A percentile compares a stretch with the other conserved stretches of the same genome.
Evolutionary conservation across 768 basidiomycete species (phyloP).

Genomic region (Xerocomellus intermedius): DNA sequence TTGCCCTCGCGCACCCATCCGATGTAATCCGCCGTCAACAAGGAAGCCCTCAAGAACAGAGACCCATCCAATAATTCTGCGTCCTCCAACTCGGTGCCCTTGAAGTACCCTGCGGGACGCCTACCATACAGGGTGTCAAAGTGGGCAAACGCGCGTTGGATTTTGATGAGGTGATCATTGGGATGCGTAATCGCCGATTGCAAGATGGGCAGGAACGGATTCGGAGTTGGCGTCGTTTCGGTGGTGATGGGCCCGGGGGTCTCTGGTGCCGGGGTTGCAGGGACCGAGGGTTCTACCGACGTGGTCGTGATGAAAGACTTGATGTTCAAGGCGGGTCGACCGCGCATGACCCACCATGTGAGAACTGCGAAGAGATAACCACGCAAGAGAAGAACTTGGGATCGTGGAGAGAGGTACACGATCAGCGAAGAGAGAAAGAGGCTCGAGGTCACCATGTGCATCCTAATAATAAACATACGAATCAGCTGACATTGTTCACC

Average conservation of each 20-base stretch:
- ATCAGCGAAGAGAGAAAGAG: conserved; percentile 28
- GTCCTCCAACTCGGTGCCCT: conserved; percentile 28
- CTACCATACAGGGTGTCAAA: conserved; percentile 30
- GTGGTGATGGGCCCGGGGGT: conserved; percentile 3
- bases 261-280: neutral
- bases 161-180: conserved; percentile 31
- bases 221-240: conserved; percentile 23
- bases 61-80: conserved; percentile 36
- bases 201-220: conserved; percentile 40
- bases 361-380: conserved; percentile 27
- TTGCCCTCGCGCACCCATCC: conserved; percentile 42
- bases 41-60: conserved; percentile 30
- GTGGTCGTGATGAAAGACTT: conserved; percentile 29
- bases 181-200: conserved; percentile 37
- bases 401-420: conserved; percentile 4
- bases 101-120: conserved; percentile 24
- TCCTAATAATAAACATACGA: conserved; percentile 2
- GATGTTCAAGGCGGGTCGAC: conserved; percentile 31
- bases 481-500: neutral
- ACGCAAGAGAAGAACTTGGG: conserved; percentile 28
- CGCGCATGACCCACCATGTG: conserved; percentile 29
- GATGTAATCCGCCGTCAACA: conserved; percentile 29
- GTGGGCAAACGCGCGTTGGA: conserved; percentile 34
- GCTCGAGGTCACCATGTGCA: conserved; percentile 29
- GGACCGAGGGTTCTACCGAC: conserved; percentile 15